phyloP scores from a whole-genome alignment of 2,329 filamentous ascomycete species.

The Aspergillus intermedius region DNA sequence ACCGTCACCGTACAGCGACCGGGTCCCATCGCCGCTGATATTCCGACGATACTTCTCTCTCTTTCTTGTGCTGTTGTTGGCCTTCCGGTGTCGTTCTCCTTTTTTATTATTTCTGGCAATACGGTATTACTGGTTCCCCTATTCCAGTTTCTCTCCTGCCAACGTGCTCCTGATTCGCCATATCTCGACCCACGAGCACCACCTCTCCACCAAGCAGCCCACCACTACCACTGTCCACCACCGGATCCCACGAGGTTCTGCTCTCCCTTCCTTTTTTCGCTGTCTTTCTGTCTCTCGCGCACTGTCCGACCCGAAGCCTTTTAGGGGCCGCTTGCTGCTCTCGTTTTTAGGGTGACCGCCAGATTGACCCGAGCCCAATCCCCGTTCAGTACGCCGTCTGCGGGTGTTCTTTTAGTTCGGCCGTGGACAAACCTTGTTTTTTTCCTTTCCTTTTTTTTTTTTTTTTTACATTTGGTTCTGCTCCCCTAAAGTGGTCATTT shows the following conservation, averaged over 20 bases:
- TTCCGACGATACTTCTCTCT: no score
- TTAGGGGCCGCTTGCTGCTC: conserved; percentile 23
- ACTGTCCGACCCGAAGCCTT: conserved; percentile 18
- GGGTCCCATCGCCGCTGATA: no score
- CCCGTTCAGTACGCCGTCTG: conserved; percentile 8
- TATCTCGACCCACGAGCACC: conserved; percentile 16
- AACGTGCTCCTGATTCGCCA: not conserved
- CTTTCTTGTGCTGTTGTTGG: no score
- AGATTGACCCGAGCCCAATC: conserved; percentile 18
- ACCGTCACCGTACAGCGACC: no score
- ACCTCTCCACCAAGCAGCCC: conserved; percentile 7
- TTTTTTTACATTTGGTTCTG: not conserved
- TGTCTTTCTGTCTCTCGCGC: conserved; percentile 18
- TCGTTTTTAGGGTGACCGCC: conserved; percentile 20
- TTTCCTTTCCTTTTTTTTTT: not conserved
- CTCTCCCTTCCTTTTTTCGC: conserved; percentile 17
- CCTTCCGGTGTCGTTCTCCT: no score
- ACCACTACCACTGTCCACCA: conserved; percentile 12
- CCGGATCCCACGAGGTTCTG: conserved; percentile 34
- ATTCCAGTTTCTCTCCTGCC: not conserved
- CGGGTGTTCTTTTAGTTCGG: no score
- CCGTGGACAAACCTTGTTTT: conserved; percentile 5
- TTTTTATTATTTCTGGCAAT: no score
- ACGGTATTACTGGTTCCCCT: not conserved
- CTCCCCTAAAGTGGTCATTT: no score